Evolutionary conservation across 139 green algal genomes (phyloP).

Genomic region (Yamagishiella unicocca): DNA sequence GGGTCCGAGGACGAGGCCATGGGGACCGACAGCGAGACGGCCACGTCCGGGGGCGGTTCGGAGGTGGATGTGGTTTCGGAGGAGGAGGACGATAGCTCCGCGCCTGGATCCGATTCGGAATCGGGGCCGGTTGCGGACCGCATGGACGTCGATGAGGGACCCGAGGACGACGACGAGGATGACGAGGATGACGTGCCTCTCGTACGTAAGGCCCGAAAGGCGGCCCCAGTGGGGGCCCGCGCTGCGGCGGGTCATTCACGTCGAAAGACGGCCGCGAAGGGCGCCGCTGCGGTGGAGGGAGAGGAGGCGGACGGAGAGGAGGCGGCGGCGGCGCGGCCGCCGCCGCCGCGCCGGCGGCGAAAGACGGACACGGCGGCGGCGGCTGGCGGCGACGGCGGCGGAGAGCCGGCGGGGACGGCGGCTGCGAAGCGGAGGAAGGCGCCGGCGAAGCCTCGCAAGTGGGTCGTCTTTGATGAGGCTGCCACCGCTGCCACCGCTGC

Average conservation of each 20-base stretch:
- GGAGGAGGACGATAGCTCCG: background rate
- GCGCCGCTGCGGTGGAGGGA: background rate
- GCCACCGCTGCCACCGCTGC: no score
- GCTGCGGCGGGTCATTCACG: no score
- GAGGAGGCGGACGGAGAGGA: background rate
- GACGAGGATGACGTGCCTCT: background rate
- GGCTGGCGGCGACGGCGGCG: background rate
- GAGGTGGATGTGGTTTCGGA: background rate
- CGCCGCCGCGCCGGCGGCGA: background rate
- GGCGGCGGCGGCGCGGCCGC: background rate
- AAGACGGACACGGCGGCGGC: background rate
- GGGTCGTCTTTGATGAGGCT: background rate
- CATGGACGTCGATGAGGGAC: background rate
- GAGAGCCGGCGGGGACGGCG: background rate
- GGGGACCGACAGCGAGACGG: background rate
- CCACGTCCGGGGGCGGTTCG: background rate
- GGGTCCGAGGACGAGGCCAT: background rate
- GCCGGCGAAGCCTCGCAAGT: background rate
- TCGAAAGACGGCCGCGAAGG: no score
- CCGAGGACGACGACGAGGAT: background rate
- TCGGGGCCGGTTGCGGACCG: background rate
- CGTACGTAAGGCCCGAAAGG: background rate
- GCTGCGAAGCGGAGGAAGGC: background rate
- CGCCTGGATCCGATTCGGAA: background rate
- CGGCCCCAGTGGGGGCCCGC: no score